Conservation (phyloP, 2,329 filamentous ascomycete species). For the Xylariaceae sp. region DNA sequence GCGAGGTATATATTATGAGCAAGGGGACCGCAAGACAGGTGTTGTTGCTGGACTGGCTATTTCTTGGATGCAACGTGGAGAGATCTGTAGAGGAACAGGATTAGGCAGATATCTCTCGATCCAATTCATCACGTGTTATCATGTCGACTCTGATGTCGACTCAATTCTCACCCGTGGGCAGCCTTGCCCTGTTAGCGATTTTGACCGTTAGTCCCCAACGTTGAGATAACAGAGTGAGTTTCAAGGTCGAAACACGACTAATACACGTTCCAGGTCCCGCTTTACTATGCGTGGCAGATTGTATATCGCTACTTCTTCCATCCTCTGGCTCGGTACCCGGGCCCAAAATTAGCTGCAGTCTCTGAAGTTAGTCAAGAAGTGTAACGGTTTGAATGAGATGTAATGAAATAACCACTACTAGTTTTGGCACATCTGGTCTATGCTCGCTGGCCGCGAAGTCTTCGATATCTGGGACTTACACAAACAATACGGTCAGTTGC, state of each 20-base stretch:
- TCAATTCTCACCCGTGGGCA: too few relatives aligned
- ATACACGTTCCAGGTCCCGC: constrained; percentile 2
- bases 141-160: too few relatives aligned
- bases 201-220: too few relatives aligned
- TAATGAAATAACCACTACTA: not conserved
- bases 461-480: constrained; percentile 16
- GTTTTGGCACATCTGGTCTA: constrained; percentile 14
- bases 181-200: too few relatives aligned
- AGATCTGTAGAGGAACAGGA: too few relatives aligned
- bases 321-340: constrained; percentile 20
- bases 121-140: too few relatives aligned
- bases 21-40: too few relatives aligned
- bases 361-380: constrained; percentile 10
- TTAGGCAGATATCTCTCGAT: too few relatives aligned
- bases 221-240: too few relatives aligned
- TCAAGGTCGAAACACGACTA: not conserved
- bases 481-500: constrained; percentile 18
- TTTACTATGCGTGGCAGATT: constrained; percentile 1
- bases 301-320: constrained; percentile 18
- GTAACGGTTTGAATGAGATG: not conserved
- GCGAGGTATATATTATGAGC: too few relatives aligned
- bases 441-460: constrained; percentile 9
- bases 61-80: too few relatives aligned
- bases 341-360: constrained; percentile 20
- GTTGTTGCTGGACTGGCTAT: too few relatives aligned